Evolutionary conservation across 2,329 filamentous ascomycete species (phyloP), one percentile per base, ranked within the genome.

Genomic region (Erysiphe pulchra): DNA sequence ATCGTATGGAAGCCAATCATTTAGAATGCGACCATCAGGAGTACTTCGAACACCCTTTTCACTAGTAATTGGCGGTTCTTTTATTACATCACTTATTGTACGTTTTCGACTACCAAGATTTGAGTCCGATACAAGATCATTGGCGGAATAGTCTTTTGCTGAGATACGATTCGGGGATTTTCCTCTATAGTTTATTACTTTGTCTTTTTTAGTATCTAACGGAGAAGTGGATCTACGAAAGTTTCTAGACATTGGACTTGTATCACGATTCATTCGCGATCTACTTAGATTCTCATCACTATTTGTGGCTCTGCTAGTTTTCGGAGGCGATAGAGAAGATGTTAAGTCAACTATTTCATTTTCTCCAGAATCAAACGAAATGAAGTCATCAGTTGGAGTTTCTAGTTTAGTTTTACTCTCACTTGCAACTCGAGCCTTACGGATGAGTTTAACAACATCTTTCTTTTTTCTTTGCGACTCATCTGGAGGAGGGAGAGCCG

Each of bases 391-490:
- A 18, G 69, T 67, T 42, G 76, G 70, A 1, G 69, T 65, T 18
- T 74, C 67, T 1, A 69, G 62, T 11, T 66, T 62, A 0, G 66
- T 60, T 30, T 69, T 65, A 24, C 66, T 62, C 10, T 55, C 56
- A 2, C 65, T 62, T 34, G 77, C 72, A 32, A 85, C 66, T 42
- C 86, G 81, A 2, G 86, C 83, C 57, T 93, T 94, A 53, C 86
- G 77, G 53, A 95, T 94, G 49, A 93, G 62, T 55, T 92, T 82
- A 33, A 95, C 82, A 36, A 94, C 78, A 52, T 94, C 85, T 52
- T 75, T 77, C 60, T 79, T 84, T 62, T 90, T 92, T 17, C 71
- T 70, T 36, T 72, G 68, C 5, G 65, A 67, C 46, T 85, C 79
- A 51, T 86, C 80, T 0, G 77, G 73, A 7, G 84, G 85, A 9